These are phyloP conservation scores for Cinnamomum micranthum DNA, from an alignment of 164 flowering plant genomes.

Conservation along the genomic window DNA sequence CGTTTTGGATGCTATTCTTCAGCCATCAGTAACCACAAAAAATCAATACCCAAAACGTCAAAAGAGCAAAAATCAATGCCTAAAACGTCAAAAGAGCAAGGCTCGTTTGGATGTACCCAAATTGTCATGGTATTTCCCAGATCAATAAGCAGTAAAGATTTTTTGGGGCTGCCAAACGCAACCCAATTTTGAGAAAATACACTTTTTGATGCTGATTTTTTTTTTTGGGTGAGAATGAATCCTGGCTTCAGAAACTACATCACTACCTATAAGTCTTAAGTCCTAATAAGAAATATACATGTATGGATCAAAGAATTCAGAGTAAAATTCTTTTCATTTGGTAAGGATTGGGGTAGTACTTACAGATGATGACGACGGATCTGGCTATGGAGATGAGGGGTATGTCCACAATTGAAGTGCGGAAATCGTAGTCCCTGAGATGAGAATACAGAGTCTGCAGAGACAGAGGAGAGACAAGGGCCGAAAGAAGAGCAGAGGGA, in stretches of 20 bases:
- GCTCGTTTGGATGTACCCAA: no score
- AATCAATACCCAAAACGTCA: no score
- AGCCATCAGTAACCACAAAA: no score
- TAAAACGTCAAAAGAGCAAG: no score
- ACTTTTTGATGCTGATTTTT: no score
- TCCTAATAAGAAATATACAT: background rate
- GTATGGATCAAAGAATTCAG: background rate
- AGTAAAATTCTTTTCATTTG: background rate
- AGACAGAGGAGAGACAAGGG: conserved; percentile 40
- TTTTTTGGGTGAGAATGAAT: no score
- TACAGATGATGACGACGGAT: conserved; percentile 70
- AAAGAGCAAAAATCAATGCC: no score
- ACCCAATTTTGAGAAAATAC: no score
- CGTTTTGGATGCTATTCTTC: no score
- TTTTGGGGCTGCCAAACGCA: background rate
- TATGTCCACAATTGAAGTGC: conserved; percentile 70
- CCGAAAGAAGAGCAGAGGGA: conserved; percentile 72
- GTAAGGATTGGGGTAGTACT: conserved; percentile 16
- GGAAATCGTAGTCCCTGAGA: conserved; percentile 62
- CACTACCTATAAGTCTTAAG: no score
- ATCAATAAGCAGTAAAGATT: background rate
- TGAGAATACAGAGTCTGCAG: conserved; percentile 38
- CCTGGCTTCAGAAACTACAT: no score
- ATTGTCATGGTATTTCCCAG: background rate
- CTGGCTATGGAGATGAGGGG: conserved; percentile 73